Base-by-base conservation (phyloP, 768 basidiomycete species). In the Tylopilus vinaceipallidus region DNA sequence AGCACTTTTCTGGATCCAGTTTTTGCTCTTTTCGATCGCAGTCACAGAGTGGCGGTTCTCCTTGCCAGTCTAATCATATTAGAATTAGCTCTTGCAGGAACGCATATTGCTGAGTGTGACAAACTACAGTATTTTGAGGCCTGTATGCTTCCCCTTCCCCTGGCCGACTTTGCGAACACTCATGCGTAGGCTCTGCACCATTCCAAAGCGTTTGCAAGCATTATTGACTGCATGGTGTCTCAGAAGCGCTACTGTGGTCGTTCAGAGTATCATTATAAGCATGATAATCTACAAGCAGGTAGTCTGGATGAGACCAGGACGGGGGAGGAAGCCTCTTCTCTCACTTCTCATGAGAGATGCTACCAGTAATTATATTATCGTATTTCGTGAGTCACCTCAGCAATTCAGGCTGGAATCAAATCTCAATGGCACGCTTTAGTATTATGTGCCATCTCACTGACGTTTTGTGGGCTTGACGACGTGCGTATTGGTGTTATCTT, bases 301-400 rank as follows among this genome's bases (percentile, higher is more conserved):
- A 2, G 23, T 55, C 17, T 65, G 70, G 3, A 47, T 67, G 8
- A 70, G 70, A 35, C 59, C 59, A 1, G 73, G 73, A 10, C 73
- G 72, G 73, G 73, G 72, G 23, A 68, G 73, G 41, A 67, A 71
- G 2, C 76, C 73, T 0, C 57, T 78, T 7, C 53, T 75, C 12
- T 50, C 65, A 6, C 53, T 78, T 38, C 62, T 79, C 13, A 64
- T 75, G 57, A 70, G 71, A n/a, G 78, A 79, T 57, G 72, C 77
- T 7, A 70, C 72, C 3, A 71, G 73, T 65, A 72, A 74, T 2
- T 77, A 74, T 57, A 37, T 73, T 27, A 39, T 72, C 3, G 52
- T 77, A 9, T 73, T 75, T 49, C 46, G 78, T 77, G 47, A 55
- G 54, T 53, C 33, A 35, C n/a, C 20, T 22, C 19, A 6, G 6